Conservation (phyloP, 345 rosid genomes). For the Dipteronia sinensis region DNA sequence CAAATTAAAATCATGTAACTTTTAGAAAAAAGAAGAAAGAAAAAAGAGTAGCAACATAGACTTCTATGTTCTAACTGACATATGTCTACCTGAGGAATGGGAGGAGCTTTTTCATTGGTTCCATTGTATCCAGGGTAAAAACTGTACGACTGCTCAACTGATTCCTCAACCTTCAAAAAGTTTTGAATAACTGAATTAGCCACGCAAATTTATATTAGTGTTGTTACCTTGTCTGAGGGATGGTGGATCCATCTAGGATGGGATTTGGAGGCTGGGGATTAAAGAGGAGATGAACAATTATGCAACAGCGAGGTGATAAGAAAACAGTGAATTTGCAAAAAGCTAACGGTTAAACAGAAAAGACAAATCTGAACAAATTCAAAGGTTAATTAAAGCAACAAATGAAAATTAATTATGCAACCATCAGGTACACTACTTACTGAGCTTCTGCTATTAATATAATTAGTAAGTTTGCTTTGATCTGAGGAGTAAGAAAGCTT, state of each 20-base stretch:
- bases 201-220: constrained; percentile 2
- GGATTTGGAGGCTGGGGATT: not conserved
- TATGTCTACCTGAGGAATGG: constrained; percentile 82
- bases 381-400: constrained; percentile 14
- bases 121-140: constrained; percentile 74
- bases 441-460: constrained; percentile 57
- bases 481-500: constrained; percentile 63
- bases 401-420: constrained; percentile 4
- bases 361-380: constrained; percentile 1
- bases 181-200: constrained; percentile 30
- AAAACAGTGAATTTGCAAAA: not conserved
- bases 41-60: constrained; percentile 4
- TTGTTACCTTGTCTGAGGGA: not conserved
- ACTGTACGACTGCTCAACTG: constrained; percentile 67
- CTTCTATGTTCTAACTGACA: constrained; percentile 20
- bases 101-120: constrained; percentile 62
- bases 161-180: constrained; percentile 65
- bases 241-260: not conserved
- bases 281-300: not conserved
- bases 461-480: constrained; percentile 44
- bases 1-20: constrained; percentile 11
- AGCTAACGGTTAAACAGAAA: not conserved
- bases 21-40: not conserved
- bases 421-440: constrained; percentile 43
- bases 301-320: constrained; percentile 9